A percentile compares a stretch with the other conserved stretches of the same genome.
These are phyloP conservation scores for Xylaria sp. DNA, from an alignment of 2,329 filamentous ascomycete species.

Conservation along the genomic window DNA sequence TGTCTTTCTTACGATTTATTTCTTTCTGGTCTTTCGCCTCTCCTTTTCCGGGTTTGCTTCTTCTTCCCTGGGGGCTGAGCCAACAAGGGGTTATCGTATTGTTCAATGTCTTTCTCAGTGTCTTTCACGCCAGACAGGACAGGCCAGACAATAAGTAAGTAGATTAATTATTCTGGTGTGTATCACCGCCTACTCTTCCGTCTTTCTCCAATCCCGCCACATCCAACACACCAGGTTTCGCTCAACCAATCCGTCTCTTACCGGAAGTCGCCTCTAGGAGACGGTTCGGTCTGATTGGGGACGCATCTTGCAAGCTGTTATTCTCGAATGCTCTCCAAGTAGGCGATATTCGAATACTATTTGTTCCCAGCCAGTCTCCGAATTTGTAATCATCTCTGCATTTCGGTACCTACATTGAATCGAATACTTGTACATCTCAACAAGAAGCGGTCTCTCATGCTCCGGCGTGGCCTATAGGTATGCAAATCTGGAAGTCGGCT, in stretches of 20 bases:
- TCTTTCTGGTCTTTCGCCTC: neutral
- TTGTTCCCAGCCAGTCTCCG: too few relatives aligned
- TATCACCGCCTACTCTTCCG: neutral
- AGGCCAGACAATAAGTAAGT: neutral
- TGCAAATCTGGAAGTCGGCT: too few relatives aligned
- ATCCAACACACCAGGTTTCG: neutral
- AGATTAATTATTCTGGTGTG: neutral
- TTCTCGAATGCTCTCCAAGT: conserved; percentile 1
- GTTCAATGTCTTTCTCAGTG: neutral
- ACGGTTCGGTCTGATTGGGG: conserved; percentile 11
- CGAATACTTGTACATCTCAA: too few relatives aligned
- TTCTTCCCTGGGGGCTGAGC: neutral
- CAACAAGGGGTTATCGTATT: too few relatives aligned
- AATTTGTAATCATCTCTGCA: too few relatives aligned
- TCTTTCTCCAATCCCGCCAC: neutral
- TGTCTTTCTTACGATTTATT: neutral
- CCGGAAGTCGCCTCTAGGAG: conserved; percentile 16
- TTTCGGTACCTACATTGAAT: too few relatives aligned
- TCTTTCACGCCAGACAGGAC: neutral
- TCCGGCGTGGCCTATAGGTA: too few relatives aligned
- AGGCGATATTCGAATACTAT: neutral
- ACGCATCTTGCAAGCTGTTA: conserved; percentile 1
- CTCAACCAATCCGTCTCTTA: conserved; percentile 10
- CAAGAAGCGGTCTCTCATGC: too few relatives aligned
- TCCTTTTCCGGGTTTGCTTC: neutral